Evolutionary conservation across 495 filamentous ascomycete species (phyloP).

Genomic region (Penicillium dipodomyicola): DNA sequence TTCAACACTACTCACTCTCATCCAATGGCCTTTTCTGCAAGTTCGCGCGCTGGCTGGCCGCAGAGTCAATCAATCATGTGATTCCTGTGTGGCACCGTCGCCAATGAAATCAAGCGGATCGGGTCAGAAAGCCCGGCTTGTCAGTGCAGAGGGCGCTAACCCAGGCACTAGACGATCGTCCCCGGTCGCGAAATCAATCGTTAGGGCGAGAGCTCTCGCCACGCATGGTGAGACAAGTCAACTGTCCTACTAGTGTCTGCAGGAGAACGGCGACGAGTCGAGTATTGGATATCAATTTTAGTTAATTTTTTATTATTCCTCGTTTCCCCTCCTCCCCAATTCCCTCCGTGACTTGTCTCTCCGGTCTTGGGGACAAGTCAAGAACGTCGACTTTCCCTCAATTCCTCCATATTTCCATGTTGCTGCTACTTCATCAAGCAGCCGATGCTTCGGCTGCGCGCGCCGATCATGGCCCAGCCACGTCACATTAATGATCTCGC

Average conservation of each 20-base stretch:
- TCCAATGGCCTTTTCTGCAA: conserved; percentile 29
- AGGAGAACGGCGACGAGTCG: conserved; percentile 8
- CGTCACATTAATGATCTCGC: conserved; percentile 52
- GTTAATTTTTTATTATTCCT: conserved; percentile 3
- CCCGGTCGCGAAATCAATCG: conserved; percentile 24
- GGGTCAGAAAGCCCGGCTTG: conserved; percentile 15
- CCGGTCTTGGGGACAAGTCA: background rate
- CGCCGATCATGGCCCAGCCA: conserved; percentile 37
- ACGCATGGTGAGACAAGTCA: conserved; percentile 32
- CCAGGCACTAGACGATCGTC: conserved; percentile 27
- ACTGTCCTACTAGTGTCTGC: conserved; percentile 12
- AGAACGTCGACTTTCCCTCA: conserved; percentile 7
- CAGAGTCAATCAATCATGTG: conserved; percentile 45
- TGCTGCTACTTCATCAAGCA: conserved; percentile 35
- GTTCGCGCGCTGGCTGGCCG: conserved; percentile 41
- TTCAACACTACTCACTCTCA: conserved; percentile 22
- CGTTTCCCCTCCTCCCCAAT: conserved; percentile 8
- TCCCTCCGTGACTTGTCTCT: conserved; percentile 8
- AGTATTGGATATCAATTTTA: conserved; percentile 1
- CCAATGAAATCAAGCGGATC: conserved; percentile 26
- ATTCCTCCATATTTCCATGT: conserved; percentile 36
- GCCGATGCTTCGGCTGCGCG: conserved; percentile 40
- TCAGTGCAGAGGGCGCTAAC: conserved; percentile 24
- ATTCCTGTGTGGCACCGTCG: conserved; percentile 26
- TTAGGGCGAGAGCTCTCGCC: conserved; percentile 26